Percentiles rank a stretch among this genome's conserved stretches.
Evolutionary conservation across 2,329 filamentous ascomycete species (phyloP).

Genomic region (Colletotrichum cuscutae): DNA sequence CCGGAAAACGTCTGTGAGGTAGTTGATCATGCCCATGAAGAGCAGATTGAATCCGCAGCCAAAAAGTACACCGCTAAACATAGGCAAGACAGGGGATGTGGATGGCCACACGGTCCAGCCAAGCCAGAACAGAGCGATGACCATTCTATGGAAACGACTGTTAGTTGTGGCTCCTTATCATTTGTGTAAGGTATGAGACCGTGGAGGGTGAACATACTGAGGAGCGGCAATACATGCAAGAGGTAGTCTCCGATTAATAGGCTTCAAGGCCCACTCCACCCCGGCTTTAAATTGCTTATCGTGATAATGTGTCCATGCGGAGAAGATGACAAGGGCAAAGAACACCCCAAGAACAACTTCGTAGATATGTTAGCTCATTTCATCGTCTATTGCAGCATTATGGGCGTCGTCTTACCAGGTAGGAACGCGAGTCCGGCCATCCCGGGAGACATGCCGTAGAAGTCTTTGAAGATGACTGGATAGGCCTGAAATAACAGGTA

Average conservation of each 20-base stretch:
- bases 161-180: not conserved
- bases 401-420: slow-evolving; percentile 50
- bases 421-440: slow-evolving; percentile 59
- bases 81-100: slow-evolving; percentile 47
- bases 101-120: slow-evolving; percentile 64
- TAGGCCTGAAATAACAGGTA: slow-evolving; percentile 65
- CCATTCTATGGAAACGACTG: slow-evolving; percentile 49
- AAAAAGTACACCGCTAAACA: slow-evolving; percentile 55
- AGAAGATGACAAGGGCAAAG: slow-evolving; percentile 32
- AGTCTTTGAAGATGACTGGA: slow-evolving; percentile 57
- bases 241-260: slow-evolving; percentile 49
- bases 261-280: slow-evolving; percentile 43
- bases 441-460: slow-evolving; percentile 57
- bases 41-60: slow-evolving; percentile 47
- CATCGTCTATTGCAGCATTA: slow-evolving; percentile 42
- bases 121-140: slow-evolving; percentile 68
- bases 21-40: slow-evolving; percentile 49
- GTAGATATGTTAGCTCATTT: not conserved
- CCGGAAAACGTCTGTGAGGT: slow-evolving; percentile 46
- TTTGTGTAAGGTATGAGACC: too few species aligned
- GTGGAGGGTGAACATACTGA: slow-evolving; percentile 54
- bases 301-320: slow-evolving; percentile 42
- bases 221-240: slow-evolving; percentile 69
- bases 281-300: slow-evolving; percentile 40
- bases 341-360: slow-evolving; percentile 39